These are phyloP conservation scores for Fraxinus angustifolia DNA, from an alignment of 305 asterid genomes.

Conservation along the genomic window DNA sequence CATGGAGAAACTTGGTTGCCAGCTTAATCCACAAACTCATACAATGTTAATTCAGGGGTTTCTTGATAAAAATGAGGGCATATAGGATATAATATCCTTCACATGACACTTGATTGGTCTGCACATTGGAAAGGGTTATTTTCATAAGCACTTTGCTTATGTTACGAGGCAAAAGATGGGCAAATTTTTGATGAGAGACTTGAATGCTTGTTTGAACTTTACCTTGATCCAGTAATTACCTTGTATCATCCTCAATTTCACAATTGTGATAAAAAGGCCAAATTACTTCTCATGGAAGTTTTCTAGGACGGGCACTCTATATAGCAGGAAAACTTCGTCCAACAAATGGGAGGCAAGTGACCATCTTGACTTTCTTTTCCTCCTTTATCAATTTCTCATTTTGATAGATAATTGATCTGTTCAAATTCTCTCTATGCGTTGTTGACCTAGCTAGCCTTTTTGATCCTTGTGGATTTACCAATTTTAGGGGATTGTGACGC, in stretches of 20 bases:
- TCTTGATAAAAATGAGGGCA: constrained; percentile 29
- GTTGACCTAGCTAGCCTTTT: neutral
- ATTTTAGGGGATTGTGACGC: neutral
- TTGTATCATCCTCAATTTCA: neutral
- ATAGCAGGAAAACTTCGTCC: neutral
- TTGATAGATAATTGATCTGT: neutral
- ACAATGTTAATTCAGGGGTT: constrained; percentile 57
- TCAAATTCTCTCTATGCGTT: neutral
- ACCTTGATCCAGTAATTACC: neutral
- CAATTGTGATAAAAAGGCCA: neutral
- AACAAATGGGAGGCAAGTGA: neutral
- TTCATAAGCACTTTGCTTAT: neutral
- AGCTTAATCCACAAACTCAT: constrained; percentile 51
- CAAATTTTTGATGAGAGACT: neutral
- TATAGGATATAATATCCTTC: neutral
- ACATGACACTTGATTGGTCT: neutral
- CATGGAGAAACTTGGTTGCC: constrained; percentile 64
- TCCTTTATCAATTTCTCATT: neutral
- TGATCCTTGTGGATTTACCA: neutral
- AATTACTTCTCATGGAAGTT: neutral
- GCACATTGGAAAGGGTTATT: neutral
- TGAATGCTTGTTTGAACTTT: neutral
- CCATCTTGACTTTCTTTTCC: neutral
- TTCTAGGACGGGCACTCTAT: neutral
- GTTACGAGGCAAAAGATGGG: neutral